Percentiles rank a stretch among this genome's conserved stretches.
These are phyloP conservation scores for Ophiostoma australiae DNA, from an alignment of 2,329 filamentous ascomycete genomes.

Conservation along the genomic window DNA sequence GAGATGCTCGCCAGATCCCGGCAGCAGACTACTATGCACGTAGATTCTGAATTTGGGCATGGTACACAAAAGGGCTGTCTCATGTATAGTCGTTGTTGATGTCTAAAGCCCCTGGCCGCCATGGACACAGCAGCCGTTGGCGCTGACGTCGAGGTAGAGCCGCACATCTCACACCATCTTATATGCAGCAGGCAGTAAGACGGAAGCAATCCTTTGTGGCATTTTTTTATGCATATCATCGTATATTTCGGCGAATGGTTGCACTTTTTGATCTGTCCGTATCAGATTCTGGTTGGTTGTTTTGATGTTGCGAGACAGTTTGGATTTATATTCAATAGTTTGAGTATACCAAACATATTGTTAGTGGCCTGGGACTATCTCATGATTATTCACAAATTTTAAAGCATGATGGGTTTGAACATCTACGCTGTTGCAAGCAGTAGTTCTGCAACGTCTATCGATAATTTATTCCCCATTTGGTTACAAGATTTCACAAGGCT, in stretches of 20 bases:
- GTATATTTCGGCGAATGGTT: background rate
- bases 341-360: too few relatives aligned
- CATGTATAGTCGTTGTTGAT: background rate
- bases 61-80: too few relatives aligned
- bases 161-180: background rate
- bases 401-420: too few relatives aligned
- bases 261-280: too few relatives aligned
- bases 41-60: too few relatives aligned
- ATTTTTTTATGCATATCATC: too few relatives aligned
- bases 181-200: background rate
- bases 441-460: background rate
- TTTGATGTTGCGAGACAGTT: too few relatives aligned
- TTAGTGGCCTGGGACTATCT: too few relatives aligned
- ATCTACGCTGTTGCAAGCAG: background rate
- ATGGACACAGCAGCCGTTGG: background rate
- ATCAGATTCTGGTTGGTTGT: too few relatives aligned
- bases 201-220: background rate
- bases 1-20: background rate
- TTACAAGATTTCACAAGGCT: background rate
- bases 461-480: background rate
- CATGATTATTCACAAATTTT: too few relatives aligned
- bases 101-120: background rate
- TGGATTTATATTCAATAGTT: too few relatives aligned
- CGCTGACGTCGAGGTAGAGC: background rate
- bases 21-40: background rate